Base-by-base conservation (phyloP, 2,329 filamentous ascomycete genomes). In the Pseudocercospora crystallina region DNA sequence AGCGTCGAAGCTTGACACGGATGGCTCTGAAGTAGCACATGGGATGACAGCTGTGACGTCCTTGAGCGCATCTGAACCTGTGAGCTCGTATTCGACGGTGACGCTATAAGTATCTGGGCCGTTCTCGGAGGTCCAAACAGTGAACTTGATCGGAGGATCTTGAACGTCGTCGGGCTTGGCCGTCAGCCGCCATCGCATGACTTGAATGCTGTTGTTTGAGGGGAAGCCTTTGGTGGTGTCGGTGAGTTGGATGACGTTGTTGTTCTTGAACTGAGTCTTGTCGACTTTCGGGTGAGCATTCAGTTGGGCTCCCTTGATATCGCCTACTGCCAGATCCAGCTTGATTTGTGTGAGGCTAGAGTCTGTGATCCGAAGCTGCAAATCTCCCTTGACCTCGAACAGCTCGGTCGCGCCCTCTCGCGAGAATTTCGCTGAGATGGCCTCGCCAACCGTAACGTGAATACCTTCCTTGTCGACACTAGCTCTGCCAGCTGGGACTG, bases 251-350 rank as follows among this genome's bases (percentile, higher is more conserved):
- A 99, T 92, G 20, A 81, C 75, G 69, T 89, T 94, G 62, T 84
- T 83, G 67, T 80, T 86, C 68, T 85, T 90, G 79, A 97, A 99
- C 10, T 89, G 77, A 47, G 82, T 81, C 69, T 89, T 91, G 75
- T 99, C 92, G 48, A 99, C 92, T 69, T 97, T 97, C 45, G 94
- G 94, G 70, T 99, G 94, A 34, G 92, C 94, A 63, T 90, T 87
- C 77, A 96, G 94, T 70, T 96, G 90, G 13, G 87, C 91, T 53
- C 89, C 89, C 60, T 90, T 86, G 37, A 84, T 90, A 37, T 90
- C 78, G 55, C 86, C 84, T 30, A 90, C 84, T 33, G 81, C 79
- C 34, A 97, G 80, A 60, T 85, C 84, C 49, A 99, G 84, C 72
- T 91, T 95, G 72, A 97, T 79, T 76, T 96, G 96, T 56, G 91